phyloP scores from a whole-genome alignment of 1,284 basidiomycete species.

The Amylostereum areolatum region DNA sequence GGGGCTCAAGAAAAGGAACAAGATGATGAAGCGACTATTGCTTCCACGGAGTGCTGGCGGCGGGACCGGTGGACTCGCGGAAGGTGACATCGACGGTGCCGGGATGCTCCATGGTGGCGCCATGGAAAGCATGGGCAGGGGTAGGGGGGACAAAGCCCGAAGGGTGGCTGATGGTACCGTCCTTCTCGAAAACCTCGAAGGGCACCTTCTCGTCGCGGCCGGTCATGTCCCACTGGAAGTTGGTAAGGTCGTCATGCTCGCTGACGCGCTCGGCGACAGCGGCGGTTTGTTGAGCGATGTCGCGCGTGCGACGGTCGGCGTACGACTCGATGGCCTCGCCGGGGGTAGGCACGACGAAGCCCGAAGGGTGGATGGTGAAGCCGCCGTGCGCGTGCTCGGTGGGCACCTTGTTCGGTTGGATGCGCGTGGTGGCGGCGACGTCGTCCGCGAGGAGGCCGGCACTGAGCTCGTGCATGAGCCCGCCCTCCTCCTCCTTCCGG shows the following conservation, averaged over 20 bases:
- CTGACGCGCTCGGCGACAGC: slow-evolving; percentile 5
- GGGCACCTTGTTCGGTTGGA: slow-evolving; percentile 27
- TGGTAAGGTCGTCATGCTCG: background rate
- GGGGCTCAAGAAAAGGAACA: background rate
- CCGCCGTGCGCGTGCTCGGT: slow-evolving; percentile 17
- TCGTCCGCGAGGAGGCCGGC: slow-evolving; percentile 28
- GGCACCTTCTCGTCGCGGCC: slow-evolving; percentile 29
- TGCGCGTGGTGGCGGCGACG: slow-evolving; percentile 24
- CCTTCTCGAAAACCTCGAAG: slow-evolving; percentile 22
- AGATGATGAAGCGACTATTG: background rate
- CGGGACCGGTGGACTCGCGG: background rate
- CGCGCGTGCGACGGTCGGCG: slow-evolving; percentile 3
- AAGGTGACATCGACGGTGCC: background rate
- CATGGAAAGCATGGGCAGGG: slow-evolving; percentile 25
- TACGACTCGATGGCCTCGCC: slow-evolving; percentile 3
- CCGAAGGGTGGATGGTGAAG: slow-evolving; percentile 21
- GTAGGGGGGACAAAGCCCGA: slow-evolving; percentile 28
- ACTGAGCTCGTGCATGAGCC: slow-evolving; percentile 28
- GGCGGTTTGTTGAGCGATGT: slow-evolving; percentile 1
- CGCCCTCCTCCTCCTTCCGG: slow-evolving; percentile 27
- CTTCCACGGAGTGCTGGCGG: slow-evolving; percentile 1
- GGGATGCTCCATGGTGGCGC: slow-evolving; percentile 15
- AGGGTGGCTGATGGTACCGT: slow-evolving; percentile 25
- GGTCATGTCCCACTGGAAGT: slow-evolving; percentile 1
- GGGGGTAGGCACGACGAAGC: slow-evolving; percentile 22